Base-by-base conservation (phyloP, 805 yeast genomes). In the Kodamaea laetipori region DNA sequence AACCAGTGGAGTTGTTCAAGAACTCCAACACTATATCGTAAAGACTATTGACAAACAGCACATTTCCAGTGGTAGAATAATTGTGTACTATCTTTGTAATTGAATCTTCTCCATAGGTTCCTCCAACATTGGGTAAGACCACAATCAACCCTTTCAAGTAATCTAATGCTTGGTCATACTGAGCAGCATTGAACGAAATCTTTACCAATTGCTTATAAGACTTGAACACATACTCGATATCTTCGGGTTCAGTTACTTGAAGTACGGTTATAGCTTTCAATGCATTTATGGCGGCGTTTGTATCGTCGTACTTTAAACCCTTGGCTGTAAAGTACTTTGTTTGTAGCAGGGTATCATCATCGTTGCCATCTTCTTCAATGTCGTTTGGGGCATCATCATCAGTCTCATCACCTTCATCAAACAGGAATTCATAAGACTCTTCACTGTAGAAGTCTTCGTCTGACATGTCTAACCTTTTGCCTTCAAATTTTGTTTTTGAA, bases 201-300 rank as follows among this genome's bases (percentile, higher is more conserved):
- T 73, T 73, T 35, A 72, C 66, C 19, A 65, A 55, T 47, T 73
- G 78, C 48, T 73, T 73, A 41, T 50, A 52, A 4, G 74, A 56
- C 41, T 67, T 69, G 50, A 71, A 71, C 2, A 60, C 46, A 73
- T 73, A 71, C 19, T 58, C 60, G 1, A 42, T 46, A 18, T 52
- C 48, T 10, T 41, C 52, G 18, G 42, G 13, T 34, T 43, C 44
- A 28, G 40, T 21, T 11, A 41, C 18, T 39, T 51, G 33, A 3
- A 11, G 2, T 4, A 41, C 38, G 16, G 53, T 46, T 3, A 61
- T 50, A 8, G 49, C 39, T 2, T 41, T 43, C 16, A 66, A 56
- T 27, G 57, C 61, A 9, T 45, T 43, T 3, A 62, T 48, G 1
- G 73, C 69, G 3, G 35, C 41, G 3, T 33, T 25, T 1, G 52